Evolutionary conservation across 371 early-diverging fungal genomes (phyloP).

Genomic region (Apophysomyces ossiformis): DNA sequence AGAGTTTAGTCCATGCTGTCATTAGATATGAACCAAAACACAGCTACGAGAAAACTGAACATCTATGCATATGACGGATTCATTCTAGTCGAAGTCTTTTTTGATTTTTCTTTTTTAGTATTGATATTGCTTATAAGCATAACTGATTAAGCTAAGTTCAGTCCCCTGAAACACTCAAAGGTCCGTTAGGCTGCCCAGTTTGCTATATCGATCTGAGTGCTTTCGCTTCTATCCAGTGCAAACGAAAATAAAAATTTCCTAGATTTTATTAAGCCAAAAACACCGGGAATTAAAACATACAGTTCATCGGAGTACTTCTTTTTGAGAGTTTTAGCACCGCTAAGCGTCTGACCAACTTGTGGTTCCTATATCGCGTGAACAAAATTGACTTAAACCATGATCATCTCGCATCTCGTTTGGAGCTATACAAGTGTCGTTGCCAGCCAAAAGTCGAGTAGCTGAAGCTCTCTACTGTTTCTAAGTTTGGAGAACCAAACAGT

Average conservation of each 20-base stretch:
- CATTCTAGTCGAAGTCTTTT: too few species aligned
- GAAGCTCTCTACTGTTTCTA: too few species aligned
- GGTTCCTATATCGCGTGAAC: not conserved
- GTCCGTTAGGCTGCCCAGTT: constrained; percentile 42
- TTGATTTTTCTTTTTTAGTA: constrained; percentile 19
- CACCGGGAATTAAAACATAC: constrained; percentile 1
- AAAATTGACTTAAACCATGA: too few species aligned
- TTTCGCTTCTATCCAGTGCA: constrained; percentile 17
- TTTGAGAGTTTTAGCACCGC: not conserved
- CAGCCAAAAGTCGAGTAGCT: too few species aligned
- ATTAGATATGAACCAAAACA: too few species aligned
- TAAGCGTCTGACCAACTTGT: not conserved
- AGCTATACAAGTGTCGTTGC: too few species aligned
- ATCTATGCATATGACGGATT: too few species aligned
- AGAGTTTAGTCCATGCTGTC: too few species aligned
- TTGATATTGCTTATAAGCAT: constrained; percentile 21
- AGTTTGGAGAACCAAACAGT: too few species aligned
- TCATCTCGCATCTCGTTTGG: too few species aligned
- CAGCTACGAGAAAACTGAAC: too few species aligned
- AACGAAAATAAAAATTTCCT: not conserved
- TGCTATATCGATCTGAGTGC: constrained; percentile 30
- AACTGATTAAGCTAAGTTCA: constrained; percentile 37
- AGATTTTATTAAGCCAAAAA: constrained; percentile 6
- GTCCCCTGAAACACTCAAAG: constrained; percentile 34
- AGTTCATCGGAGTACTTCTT: constrained; percentile 4